Base-by-base conservation (phyloP, 176 grass and related monocot genomes). In the Echinochloa phyllopogon region DNA sequence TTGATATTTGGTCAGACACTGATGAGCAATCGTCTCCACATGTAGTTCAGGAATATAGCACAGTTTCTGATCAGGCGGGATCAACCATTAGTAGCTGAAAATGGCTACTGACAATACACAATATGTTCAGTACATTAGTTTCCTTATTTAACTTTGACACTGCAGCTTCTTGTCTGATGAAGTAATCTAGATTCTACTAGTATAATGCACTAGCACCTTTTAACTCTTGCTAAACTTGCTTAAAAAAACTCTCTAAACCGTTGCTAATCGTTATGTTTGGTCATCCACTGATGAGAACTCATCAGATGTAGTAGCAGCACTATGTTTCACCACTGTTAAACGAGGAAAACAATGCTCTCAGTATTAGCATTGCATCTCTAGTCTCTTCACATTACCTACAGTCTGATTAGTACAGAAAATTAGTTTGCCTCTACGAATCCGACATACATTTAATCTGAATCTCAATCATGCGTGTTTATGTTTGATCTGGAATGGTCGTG, bases 141-240 rank as follows among this genome's bases (percentile, higher is more conserved):
- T 64, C 43, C 38, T 56, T 59, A 47, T 77, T 85, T 71, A 6
- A 79, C 4, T 62, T 24, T 39, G 50, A 50, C 29, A 61, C 43
- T 24, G 11, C 8, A 59, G 57, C n/a, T 24, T 24, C 57, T 24
- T 59, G 9, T 23, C 7, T n/a, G 60, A 47, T 79, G 24, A 21
- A 63, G 49, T n/a, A 38, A 85, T 89, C 21, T 70, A 70, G 41
- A 45, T 69, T 55, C 17, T 58, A 33, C 29, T 33, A 33, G 29
- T 33, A 23, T 2, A 58, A 58, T 58, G 21, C 20, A 58, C 10
- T 21, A 58, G 8, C 3, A 8, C 6, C 8, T 59, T 24, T 59
- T 9, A 4, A 59, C 9, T 10, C 56, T 59, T 59, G 8, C 8
- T 24, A 24, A 59, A 59, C n/a, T 60, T 25, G n/a, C n/a, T 60